A percentile compares a stretch with the other conserved stretches of the same genome.
Evolutionary conservation across 441 rosid genomes (phyloP).

Genomic region (Rhodomyrtus psidioides): DNA sequence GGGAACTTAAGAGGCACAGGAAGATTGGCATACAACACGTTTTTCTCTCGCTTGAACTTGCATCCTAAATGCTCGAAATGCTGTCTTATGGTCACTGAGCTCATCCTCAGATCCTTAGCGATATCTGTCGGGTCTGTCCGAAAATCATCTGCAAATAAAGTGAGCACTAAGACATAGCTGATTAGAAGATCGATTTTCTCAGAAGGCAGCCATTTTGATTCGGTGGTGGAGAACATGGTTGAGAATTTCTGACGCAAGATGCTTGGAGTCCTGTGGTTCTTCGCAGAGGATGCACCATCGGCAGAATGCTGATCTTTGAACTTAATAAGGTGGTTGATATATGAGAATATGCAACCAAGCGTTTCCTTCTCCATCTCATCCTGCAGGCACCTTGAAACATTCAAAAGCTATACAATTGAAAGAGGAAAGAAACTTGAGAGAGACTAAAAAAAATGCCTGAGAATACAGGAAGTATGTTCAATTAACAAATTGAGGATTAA

Average conservation of each 20-base stretch:
- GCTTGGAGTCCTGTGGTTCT: constrained; percentile 50
- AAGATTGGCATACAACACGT: constrained; percentile 28
- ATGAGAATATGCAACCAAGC: constrained; percentile 36
- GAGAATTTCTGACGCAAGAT: constrained; percentile 42
- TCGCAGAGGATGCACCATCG: constrained; percentile 46
- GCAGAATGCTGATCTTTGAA: constrained; percentile 58
- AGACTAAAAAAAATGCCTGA: background rate
- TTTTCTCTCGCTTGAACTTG: constrained; percentile 36
- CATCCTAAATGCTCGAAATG: constrained; percentile 74
- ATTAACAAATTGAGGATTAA: background rate
- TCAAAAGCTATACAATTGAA: background rate
- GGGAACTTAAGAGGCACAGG: constrained; percentile 68
- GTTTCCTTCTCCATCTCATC: constrained; percentile 44
- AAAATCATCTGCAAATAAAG: constrained; percentile 64
- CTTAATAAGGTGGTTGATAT: constrained; percentile 68
- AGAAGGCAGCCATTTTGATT: constrained; percentile 19
- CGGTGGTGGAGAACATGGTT: constrained; percentile 38
- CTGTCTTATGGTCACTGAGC: constrained; percentile 25
- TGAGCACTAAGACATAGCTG: constrained; percentile 70
- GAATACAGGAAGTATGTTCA: background rate
- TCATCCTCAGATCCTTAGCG: constrained; percentile 63
- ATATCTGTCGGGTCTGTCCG: constrained; percentile 53
- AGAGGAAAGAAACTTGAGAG: background rate
- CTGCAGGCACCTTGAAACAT: constrained; percentile 17
- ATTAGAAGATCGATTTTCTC: constrained; percentile 54